A percentile compares a stretch with the other conserved stretches of the same genome.
Conservation (phyloP, 2,329 filamentous ascomycete genomes). For the Thielaviopsis cerberus region DNA sequence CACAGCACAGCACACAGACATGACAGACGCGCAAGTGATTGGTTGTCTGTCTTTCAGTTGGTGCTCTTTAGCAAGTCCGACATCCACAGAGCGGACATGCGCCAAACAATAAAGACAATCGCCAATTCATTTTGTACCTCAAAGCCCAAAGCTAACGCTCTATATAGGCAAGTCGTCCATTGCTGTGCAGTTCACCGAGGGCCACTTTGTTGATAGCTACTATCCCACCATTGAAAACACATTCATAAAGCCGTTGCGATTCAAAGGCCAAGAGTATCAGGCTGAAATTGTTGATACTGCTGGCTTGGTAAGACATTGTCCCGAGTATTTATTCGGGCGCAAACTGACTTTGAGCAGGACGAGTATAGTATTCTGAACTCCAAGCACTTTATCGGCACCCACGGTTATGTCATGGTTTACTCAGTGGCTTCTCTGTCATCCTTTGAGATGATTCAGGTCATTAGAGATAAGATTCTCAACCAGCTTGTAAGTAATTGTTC, state of each 20-base stretch:
- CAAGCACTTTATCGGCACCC: constrained; percentile 97
- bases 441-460: constrained; percentile 93
- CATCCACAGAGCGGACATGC: too few relatives aligned
- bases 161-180: constrained; percentile 80
- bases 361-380: constrained; percentile 97
- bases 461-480: constrained; percentile 91
- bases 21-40: too few relatives aligned
- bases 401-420: constrained; percentile 97
- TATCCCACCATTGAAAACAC: constrained; percentile 99
- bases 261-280: constrained; percentile 80
- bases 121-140: too few relatives aligned
- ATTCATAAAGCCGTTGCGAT: constrained; percentile 86
- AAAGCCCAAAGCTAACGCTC: neutral
- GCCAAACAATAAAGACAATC: too few relatives aligned
- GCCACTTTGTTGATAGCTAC: constrained; percentile 96
- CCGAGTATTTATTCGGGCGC: neutral
- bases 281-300: constrained; percentile 98
- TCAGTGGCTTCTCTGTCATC: constrained; percentile 87
- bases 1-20: too few relatives aligned
- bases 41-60: too few relatives aligned
- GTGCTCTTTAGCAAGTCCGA: too few relatives aligned
- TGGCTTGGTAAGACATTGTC: constrained; percentile 46
- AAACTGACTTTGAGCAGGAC: constrained; percentile 37
- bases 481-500: constrained; percentile 57
- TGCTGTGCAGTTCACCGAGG: constrained; percentile 91